A percentile compares a stretch with the other conserved stretches of the same genome.
Evolutionary conservation across 495 filamentous ascomycete species (phyloP).

Genomic region (Cryomyces minteri): DNA sequence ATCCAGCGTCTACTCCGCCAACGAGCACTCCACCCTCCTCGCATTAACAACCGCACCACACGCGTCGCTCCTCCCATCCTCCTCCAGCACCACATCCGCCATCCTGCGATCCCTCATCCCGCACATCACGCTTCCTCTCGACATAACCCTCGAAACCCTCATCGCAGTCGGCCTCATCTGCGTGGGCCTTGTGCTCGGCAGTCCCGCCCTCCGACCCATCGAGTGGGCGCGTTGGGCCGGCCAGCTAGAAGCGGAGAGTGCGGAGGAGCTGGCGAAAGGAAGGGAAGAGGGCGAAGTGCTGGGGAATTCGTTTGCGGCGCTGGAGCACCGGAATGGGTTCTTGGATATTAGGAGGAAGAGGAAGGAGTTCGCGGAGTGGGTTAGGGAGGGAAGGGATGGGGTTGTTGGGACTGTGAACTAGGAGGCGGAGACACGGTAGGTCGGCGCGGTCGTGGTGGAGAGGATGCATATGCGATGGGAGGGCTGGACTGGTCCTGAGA

Average conservation of each 20-base stretch:
- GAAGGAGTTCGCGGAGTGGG: conserved; percentile 24
- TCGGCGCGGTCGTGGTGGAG: too few relatives aligned
- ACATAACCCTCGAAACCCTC: conserved; percentile 25
- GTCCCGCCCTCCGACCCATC: conserved; percentile 20
- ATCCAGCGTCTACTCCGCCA: conserved; percentile 25
- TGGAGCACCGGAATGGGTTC: conserved; percentile 23
- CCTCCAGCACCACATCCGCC: conserved; percentile 3
- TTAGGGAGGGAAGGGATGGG: conserved; percentile 9
- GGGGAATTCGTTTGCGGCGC: conserved; percentile 19
- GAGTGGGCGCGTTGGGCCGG: conserved; percentile 24
- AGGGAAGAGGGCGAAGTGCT: conserved; percentile 11
- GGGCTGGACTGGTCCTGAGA: too few relatives aligned
- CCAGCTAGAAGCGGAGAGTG: conserved; percentile 13
- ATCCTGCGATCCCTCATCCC: conserved; percentile 1
- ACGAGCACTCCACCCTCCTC: conserved; percentile 21
- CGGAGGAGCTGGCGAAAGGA: conserved; percentile 5
- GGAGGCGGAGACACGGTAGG: too few relatives aligned
- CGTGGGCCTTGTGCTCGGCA: conserved; percentile 19
- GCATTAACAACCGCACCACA: too few relatives aligned
- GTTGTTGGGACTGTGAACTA: too few relatives aligned
- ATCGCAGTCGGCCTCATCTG: conserved; percentile 20
- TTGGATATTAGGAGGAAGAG: conserved; percentile 24
- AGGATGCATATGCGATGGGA: too few relatives aligned
- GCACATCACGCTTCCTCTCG: conserved; percentile 14
- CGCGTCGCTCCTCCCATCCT: conserved; percentile 3